These are phyloP conservation scores for Neolentinus lepideus DNA, from an alignment of 1,284 basidiomycete genomes.

Conservation along the genomic window DNA sequence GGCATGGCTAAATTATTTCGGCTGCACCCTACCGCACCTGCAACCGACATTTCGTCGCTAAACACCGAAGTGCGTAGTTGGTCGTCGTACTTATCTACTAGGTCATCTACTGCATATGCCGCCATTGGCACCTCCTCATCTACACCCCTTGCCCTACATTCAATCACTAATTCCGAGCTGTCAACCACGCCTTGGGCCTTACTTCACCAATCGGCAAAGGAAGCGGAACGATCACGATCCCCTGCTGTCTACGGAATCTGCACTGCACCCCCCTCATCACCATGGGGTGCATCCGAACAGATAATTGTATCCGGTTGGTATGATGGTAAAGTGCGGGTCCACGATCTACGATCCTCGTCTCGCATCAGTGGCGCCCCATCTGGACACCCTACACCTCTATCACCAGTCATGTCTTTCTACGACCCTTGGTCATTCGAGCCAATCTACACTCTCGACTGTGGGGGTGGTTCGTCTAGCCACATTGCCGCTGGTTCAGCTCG, in stretches of 20 bases:
- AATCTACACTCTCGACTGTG: constrained; percentile 64
- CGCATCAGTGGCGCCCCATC: constrained; percentile 13
- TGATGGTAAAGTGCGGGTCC: constrained; percentile 60
- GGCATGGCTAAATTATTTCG: constrained; percentile 41
- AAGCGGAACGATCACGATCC: constrained; percentile 19
- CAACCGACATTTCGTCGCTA: constrained; percentile 21
- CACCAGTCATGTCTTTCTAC: constrained; percentile 48
- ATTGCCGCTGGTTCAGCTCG: constrained; percentile 68
- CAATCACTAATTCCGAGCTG: constrained; percentile 38
- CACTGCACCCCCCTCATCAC: constrained; percentile 47
- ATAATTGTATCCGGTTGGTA: constrained; percentile 76
- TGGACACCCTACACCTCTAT: constrained; percentile 25
- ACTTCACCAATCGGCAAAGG: constrained; percentile 30
- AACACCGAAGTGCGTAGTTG: constrained; percentile 49
- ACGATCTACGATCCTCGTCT: constrained; percentile 56
- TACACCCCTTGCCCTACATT: constrained; percentile 50
- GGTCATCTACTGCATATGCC: constrained; percentile 48
- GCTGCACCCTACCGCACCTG: constrained; percentile 16
- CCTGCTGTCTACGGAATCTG: constrained; percentile 67
- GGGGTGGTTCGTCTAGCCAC: constrained; percentile 56
- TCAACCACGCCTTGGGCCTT: constrained; percentile 37
- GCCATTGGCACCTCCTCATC: constrained; percentile 59
- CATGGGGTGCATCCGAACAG: constrained; percentile 63
- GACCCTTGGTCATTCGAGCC: constrained; percentile 66
- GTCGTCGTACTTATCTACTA: constrained; percentile 46